These are phyloP conservation scores for Leishmania braziliensis DNA, from an alignment of 208 protist species.

Conservation along the genomic window DNA sequence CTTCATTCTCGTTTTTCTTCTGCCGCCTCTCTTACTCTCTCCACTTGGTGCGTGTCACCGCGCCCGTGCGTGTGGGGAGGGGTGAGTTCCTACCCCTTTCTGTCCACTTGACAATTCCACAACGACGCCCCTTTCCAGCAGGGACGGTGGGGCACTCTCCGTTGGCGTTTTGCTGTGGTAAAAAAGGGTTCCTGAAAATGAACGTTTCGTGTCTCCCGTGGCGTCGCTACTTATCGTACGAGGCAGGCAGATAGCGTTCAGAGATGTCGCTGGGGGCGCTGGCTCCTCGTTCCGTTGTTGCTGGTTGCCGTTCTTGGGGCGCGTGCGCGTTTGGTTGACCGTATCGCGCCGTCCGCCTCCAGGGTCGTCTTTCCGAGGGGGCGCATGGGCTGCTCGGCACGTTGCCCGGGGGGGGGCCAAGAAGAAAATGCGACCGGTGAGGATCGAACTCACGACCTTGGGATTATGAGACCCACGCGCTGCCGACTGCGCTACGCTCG, in stretches of 20 bases:
- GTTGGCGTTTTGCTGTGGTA: neutral
- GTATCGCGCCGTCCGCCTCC: neutral
- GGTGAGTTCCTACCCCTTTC: neutral
- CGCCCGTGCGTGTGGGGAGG: neutral
- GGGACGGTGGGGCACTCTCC: neutral
- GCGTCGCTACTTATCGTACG: slow-evolving; percentile 28
- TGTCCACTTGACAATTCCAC: neutral
- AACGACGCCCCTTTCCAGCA: neutral
- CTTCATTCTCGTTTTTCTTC: neutral
- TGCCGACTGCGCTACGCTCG: slow-evolving; percentile 94
- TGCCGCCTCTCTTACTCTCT: neutral
- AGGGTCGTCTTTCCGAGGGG: too few relatives aligned
- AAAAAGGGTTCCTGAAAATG: slow-evolving; percentile 11
- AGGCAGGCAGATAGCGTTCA: slow-evolving; percentile 60
- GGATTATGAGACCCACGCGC: slow-evolving; percentile 96
- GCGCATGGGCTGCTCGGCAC: too few relatives aligned
- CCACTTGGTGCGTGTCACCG: neutral
- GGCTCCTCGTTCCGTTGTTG: neutral
- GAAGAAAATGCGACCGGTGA: slow-evolving; percentile 59
- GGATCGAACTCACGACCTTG: slow-evolving; percentile 95
- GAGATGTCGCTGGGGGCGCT: slow-evolving; percentile 28
- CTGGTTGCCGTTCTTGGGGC: neutral
- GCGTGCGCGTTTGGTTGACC: neutral
- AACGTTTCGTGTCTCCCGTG: slow-evolving; percentile 55
- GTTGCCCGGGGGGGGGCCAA: neutral